Percentiles rank a stretch among this genome's conserved stretches.
Evolutionary conservation across 805 yeast species (phyloP).

Genomic region (Barnettozyma sucrosica): DNA sequence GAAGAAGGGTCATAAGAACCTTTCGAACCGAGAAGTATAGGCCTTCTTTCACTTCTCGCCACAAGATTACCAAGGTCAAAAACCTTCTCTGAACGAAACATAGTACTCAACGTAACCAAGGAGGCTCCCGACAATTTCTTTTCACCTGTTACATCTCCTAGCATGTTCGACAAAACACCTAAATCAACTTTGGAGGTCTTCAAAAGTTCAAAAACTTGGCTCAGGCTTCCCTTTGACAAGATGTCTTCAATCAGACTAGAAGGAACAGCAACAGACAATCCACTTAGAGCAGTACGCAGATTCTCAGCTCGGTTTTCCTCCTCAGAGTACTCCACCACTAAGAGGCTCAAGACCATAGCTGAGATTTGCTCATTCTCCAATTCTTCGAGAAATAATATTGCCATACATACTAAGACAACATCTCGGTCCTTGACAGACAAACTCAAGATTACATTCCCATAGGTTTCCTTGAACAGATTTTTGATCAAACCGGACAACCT

Average conservation of each 20-base stretch:
- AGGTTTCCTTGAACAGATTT: constrained; percentile 42
- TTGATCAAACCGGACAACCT: constrained; percentile 30
- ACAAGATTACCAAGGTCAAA: constrained; percentile 30
- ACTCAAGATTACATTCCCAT: constrained; percentile 37
- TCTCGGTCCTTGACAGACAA: constrained; percentile 30
- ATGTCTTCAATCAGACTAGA: not conserved
- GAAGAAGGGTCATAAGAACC: constrained; percentile 64
- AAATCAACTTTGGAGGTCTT: not conserved
- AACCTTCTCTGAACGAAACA: constrained; percentile 3
- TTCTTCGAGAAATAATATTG: constrained; percentile 22
- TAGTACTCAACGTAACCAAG: not conserved
- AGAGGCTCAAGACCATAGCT: constrained; percentile 9
- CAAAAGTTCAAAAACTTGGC: not conserved
- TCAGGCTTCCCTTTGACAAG: not conserved
- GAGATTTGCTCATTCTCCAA: constrained; percentile 16
- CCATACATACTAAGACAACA: constrained; percentile 36
- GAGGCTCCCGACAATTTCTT: not conserved
- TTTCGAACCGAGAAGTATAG: constrained; percentile 51
- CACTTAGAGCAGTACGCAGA: constrained; percentile 11
- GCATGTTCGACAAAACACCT: not conserved
- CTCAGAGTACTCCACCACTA: not conserved
- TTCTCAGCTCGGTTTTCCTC: not conserved
- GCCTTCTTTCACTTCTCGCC: constrained; percentile 20
- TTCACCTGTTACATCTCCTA: not conserved
- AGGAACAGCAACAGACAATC: constrained; percentile 7